phyloP scores from a whole-genome alignment of 1,284 basidiomycete genomes.

The Neotropicomus parvogracilis region DNA sequence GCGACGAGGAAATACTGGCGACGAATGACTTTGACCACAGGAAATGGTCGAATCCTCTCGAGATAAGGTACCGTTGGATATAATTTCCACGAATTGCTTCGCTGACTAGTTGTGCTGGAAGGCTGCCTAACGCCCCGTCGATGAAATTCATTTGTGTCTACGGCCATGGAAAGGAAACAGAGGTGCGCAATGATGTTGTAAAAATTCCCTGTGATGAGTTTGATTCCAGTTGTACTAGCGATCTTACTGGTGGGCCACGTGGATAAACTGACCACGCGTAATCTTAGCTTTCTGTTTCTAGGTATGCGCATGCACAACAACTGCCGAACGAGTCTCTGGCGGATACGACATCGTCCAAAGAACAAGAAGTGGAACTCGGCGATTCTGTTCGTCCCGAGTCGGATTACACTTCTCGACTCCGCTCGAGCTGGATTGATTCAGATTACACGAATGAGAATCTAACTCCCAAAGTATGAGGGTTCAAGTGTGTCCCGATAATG shows the following conservation, averaged over 20 bases:
- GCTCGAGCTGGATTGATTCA: constrained; percentile 80
- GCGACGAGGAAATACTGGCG: constrained; percentile 61
- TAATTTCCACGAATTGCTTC: not conserved
- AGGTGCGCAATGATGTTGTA: constrained; percentile 46
- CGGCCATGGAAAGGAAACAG: constrained; percentile 95
- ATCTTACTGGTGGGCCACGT: constrained; percentile 62
- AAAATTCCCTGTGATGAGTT: not conserved
- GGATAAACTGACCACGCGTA: not conserved
- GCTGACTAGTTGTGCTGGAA: constrained; percentile 27
- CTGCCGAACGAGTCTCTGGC: constrained; percentile 60
- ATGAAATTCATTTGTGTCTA: constrained; percentile 95
- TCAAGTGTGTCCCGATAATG: not conserved
- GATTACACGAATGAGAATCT: constrained; percentile 67
- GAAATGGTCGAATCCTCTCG: constrained; percentile 96
- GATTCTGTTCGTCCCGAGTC: constrained; percentile 45
- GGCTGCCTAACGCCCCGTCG: constrained; percentile 85
- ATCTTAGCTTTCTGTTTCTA: constrained; percentile 21
- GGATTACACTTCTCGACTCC: constrained; percentile 51
- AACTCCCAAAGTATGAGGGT: constrained; percentile 52
- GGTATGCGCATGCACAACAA: constrained; percentile 72
- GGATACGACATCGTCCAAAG: constrained; percentile 42
- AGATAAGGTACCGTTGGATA: constrained; percentile 57
- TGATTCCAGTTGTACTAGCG: constrained; percentile 41
- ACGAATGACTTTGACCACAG: constrained; percentile 67
- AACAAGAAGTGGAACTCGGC: constrained; percentile 41